Evolutionary conservation across 2,329 filamentous ascomycete genomes (phyloP).

Genomic region (Fusarium decemcellulare): DNA sequence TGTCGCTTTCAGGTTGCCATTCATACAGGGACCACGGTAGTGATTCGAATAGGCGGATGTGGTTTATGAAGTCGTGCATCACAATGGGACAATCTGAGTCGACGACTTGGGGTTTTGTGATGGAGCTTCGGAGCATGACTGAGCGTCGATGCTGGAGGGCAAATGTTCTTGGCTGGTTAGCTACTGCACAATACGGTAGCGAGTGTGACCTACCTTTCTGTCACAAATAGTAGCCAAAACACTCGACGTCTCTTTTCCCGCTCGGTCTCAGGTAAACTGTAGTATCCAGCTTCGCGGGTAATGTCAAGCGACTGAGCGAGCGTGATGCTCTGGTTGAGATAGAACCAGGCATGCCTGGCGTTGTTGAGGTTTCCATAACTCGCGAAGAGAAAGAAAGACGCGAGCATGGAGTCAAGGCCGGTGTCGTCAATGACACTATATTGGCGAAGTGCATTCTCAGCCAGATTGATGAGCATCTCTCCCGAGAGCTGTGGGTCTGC

Average conservation of each 20-base stretch:
- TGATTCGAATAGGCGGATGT: conserved; percentile 50
- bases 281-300: conserved; percentile 46
- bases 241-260: conserved; percentile 48
- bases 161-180: conserved; percentile 43
- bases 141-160: conserved; percentile 49
- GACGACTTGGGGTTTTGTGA: conserved; percentile 50
- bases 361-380: conserved; percentile 50
- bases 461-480: conserved; percentile 44
- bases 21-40: conserved; percentile 50
- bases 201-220: conserved; percentile 39
- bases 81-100: conserved; percentile 50
- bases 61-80: conserved; percentile 53
- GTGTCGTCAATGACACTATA: conserved; percentile 48
- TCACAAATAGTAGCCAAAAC: conserved; percentile 54
- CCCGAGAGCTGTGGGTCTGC: conserved; percentile 42
- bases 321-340: conserved; percentile 51
- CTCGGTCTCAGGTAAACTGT: conserved; percentile 38
- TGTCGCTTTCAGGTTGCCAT: conserved; percentile 45
- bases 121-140: conserved; percentile 48
- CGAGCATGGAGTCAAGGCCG: conserved; percentile 47
- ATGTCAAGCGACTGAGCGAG: conserved; percentile 48
- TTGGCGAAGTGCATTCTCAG: conserved; percentile 46
- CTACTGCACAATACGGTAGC: fast-evolving
- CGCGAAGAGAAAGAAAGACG: conserved; percentile 50
- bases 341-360: conserved; percentile 48